These are phyloP conservation scores for Polyporus tsugae DNA, from an alignment of 1,284 basidiomycete genomes.

Conservation along the genomic window DNA sequence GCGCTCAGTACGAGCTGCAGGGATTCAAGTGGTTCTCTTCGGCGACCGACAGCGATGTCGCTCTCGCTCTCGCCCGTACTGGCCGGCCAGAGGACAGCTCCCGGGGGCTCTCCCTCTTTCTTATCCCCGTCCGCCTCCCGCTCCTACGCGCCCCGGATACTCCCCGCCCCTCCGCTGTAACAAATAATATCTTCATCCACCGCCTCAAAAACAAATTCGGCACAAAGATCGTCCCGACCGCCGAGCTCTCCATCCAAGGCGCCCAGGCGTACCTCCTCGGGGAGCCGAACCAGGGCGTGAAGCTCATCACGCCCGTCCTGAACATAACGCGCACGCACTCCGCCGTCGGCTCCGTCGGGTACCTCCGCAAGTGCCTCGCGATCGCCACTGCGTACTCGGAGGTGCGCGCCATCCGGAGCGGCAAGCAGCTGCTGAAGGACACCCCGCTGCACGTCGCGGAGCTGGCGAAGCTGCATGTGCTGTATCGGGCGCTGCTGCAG, in stretches of 20 bases:
- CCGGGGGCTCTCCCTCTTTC: conserved; percentile 74
- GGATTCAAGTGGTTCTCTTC: conserved; percentile 90
- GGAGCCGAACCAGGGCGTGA: conserved; percentile 68
- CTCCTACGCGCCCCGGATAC: conserved; percentile 50
- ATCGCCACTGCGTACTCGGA: conserved; percentile 70
- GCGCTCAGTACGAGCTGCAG: conserved; percentile 64
- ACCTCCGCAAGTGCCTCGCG: conserved; percentile 68
- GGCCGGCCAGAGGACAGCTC: conserved; percentile 60
- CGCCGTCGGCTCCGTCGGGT: conserved; percentile 63
- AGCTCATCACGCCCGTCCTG: conserved; percentile 73
- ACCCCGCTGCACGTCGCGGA: conserved; percentile 69
- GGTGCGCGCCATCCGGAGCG: conserved; percentile 62
- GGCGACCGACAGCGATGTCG: conserved; percentile 79
- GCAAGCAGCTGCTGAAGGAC: conserved; percentile 58
- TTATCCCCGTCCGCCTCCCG: conserved; percentile 69
- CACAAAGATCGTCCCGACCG: conserved; percentile 80
- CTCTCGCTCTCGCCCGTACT: conserved; percentile 78
- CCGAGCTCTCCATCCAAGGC: conserved; percentile 73
- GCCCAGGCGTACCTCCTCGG: conserved; percentile 76
- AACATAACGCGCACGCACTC: conserved; percentile 83
- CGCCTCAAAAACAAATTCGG: conserved; percentile 85
- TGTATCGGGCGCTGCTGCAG: conserved; percentile 74
- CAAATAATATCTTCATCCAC: conserved; percentile 78
- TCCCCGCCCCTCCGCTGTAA: conserved; percentile 54
- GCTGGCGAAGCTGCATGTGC: conserved; percentile 63